A percentile compares a stretch with the other conserved stretches of the same genome.
Conservation (phyloP, 2,329 filamentous ascomycete genomes). For the Xylaria sp. region DNA sequence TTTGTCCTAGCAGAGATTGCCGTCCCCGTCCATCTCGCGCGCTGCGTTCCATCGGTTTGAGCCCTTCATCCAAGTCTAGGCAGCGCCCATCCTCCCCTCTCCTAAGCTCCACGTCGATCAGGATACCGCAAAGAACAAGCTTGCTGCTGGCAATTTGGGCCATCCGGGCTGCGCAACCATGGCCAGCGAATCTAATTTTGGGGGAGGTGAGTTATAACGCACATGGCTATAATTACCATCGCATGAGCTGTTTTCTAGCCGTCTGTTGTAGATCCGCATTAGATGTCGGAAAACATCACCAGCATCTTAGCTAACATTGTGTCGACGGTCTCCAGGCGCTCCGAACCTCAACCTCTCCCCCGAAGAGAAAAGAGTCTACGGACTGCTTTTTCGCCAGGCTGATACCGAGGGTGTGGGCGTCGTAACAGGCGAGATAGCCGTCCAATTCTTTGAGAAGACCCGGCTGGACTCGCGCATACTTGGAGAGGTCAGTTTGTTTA, state of each 20-base stretch:
- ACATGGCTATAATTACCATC: conserved; percentile 5
- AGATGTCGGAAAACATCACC: conserved; percentile 14
- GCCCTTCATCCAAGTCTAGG: conserved; percentile 13
- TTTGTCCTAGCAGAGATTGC: conserved; percentile 15
- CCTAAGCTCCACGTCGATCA: conserved; percentile 16
- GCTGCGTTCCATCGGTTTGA: conserved; percentile 16
- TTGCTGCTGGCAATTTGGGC: conserved; percentile 40
- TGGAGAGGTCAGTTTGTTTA: conserved; percentile 75
- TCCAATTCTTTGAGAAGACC: conserved; percentile 98
- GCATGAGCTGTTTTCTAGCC: conserved; percentile 17
- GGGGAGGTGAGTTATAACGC: conserved; percentile 35
- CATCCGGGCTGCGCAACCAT: conserved; percentile 48
- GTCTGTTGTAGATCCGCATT: neutral
- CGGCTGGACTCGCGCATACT: conserved; percentile 85
- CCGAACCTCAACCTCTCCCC: conserved; percentile 85
- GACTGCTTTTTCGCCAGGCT: conserved; percentile 91
- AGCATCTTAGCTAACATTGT: conserved; percentile 40
- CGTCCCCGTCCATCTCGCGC: conserved; percentile 4
- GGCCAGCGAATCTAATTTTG: conserved; percentile 46
- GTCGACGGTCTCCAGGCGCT: conserved; percentile 54
- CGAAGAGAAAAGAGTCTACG: conserved; percentile 94
- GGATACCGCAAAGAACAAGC: conserved; percentile 14
- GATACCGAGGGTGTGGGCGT: conserved; percentile 93
- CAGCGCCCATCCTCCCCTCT: conserved; percentile 25
- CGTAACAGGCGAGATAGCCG: conserved; percentile 93